Evolutionary conservation across 225 moss, liverwort and hornwort genomes (phyloP).

Genomic region (Climacium dendroides): DNA sequence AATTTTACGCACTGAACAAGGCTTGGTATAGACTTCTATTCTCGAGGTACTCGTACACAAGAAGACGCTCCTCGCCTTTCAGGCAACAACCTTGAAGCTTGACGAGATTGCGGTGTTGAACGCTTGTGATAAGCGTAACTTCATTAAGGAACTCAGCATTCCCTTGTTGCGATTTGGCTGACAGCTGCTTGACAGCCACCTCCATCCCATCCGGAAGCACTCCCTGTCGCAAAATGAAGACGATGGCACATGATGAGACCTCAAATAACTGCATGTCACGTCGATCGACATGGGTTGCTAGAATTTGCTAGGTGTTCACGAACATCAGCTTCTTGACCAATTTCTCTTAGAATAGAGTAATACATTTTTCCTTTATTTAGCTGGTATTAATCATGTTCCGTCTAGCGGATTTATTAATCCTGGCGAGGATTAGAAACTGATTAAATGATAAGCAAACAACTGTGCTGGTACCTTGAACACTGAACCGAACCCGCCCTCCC

Average conservation of each 20-base stretch:
- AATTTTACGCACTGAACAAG: slow-evolving; percentile 17
- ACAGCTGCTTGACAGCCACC: slow-evolving; percentile 38
- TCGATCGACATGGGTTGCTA: not conserved
- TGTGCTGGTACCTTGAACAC: slow-evolving; percentile 29
- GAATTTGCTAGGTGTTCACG: not conserved
- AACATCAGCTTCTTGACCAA: not conserved
- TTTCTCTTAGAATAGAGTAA: not conserved
- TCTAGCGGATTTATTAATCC: not conserved
- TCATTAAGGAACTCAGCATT: slow-evolving; percentile 31
- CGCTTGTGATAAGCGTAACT: slow-evolving; percentile 23
- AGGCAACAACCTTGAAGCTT: slow-evolving; percentile 35
- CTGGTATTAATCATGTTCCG: not conserved
- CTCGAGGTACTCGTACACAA: slow-evolving; percentile 39
- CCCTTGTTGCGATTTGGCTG: slow-evolving; percentile 31
- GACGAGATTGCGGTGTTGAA: slow-evolving; percentile 38
- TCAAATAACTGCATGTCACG: not conserved
- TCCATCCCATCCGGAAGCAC: slow-evolving; percentile 26
- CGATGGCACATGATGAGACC: not conserved
- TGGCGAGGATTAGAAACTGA: not conserved
- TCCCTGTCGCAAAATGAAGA: slow-evolving; percentile 11
- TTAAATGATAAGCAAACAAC: not conserved
- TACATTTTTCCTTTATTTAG: too few species aligned
- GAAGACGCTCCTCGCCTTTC: slow-evolving; percentile 33
- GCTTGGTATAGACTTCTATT: slow-evolving; percentile 32
- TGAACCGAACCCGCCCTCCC: slow-evolving; percentile 37